These are phyloP conservation scores for Juncus inflexus DNA, from an alignment of 176 grass and related monocot genomes.

Conservation along the genomic window DNA sequence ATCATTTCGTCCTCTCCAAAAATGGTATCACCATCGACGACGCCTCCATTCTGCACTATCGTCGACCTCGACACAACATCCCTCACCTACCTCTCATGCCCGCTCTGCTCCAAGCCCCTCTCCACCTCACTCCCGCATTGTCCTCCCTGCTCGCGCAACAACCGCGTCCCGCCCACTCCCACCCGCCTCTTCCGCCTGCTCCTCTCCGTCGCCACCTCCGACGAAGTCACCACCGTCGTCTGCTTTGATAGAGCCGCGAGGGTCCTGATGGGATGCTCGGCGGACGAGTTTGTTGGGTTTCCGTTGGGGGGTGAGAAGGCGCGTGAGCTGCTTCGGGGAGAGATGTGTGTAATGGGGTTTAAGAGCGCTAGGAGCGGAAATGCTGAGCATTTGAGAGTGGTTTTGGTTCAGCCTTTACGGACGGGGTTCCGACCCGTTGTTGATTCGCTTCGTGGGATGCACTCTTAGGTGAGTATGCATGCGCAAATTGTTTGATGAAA, in stretches of 20 bases:
- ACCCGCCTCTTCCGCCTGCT: constrained; percentile 47
- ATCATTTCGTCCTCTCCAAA: too few relatives aligned
- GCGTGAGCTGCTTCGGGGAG: constrained; percentile 41
- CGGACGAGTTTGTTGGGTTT: constrained; percentile 40
- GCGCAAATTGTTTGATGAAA: too few relatives aligned
- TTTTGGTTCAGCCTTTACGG: constrained; percentile 52
- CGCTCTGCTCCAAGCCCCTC: constrained; percentile 41
- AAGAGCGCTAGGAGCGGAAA: constrained; percentile 35
- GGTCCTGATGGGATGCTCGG: constrained; percentile 48
- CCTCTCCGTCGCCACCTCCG: constrained; percentile 59
- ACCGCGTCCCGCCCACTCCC: neutral
- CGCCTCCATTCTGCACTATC: constrained; percentile 59
- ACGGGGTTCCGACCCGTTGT: constrained; percentile 53
- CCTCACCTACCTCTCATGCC: constrained; percentile 56
- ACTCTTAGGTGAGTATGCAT: constrained; percentile 1
- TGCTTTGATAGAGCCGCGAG: constrained; percentile 66
- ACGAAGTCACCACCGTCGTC: constrained; percentile 49
- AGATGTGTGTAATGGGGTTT: constrained; percentile 62
- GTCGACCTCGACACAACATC: constrained; percentile 43
- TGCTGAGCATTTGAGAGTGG: constrained; percentile 47
- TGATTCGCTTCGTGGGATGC: constrained; percentile 38
- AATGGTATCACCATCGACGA: constrained; percentile 41
- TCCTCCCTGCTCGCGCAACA: constrained; percentile 24
- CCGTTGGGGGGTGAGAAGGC: constrained; percentile 33
- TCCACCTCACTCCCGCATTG: constrained; percentile 24